phyloP scores from a whole-genome alignment of 139 green algal genomes.

The Ettlia oleoabundans region DNA sequence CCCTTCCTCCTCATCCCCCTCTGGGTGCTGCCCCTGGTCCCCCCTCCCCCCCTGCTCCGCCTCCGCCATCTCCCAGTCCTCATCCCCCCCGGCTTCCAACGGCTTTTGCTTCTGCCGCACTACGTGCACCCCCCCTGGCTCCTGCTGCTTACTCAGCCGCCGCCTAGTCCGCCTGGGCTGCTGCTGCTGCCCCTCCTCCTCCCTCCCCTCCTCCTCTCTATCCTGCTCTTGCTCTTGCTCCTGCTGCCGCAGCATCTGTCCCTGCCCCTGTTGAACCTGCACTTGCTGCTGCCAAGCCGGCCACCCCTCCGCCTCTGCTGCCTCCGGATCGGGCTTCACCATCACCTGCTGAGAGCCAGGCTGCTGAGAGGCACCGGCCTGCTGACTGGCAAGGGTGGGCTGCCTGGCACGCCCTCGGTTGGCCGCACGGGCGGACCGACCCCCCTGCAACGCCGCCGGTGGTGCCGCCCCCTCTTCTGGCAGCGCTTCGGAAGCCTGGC shows the following conservation, averaged over 20 bases:
- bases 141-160: neutral
- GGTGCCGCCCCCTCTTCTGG: too few relatives aligned
- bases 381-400: too few relatives aligned
- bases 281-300: neutral
- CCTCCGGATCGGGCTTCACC: neutral
- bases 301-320: neutral
- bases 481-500: too few relatives aligned
- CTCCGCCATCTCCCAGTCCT: neutral
- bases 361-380: neutral
- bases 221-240: neutral
- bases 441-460: too few relatives aligned
- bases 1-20: neutral
- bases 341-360: neutral
- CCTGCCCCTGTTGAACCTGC: too few relatives aligned
- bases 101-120: neutral
- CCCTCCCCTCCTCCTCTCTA: neutral
- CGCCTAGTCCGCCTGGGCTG: neutral
- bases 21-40: neutral
- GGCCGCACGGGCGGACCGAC: too few relatives aligned
- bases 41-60: neutral
- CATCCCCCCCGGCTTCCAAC: neutral
- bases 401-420: too few relatives aligned
- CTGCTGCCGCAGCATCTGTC: neutral
- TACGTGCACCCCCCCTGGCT: too few relatives aligned
- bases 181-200: neutral